Conservation (phyloP, 441 rosid species). For the Eruca vesicaria region DNA sequence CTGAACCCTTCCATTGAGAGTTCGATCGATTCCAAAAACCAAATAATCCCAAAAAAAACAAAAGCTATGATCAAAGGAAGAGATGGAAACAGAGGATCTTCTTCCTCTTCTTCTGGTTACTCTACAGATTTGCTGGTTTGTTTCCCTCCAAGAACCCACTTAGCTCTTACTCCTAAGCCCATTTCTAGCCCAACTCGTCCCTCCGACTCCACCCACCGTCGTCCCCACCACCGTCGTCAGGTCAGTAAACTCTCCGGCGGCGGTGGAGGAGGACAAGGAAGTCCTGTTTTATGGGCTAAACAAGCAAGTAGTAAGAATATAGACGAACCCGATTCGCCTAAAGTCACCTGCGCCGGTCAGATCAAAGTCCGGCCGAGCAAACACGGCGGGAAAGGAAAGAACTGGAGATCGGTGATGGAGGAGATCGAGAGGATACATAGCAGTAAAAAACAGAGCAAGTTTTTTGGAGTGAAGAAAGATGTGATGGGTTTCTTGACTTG, state of each 20-base stretch:
- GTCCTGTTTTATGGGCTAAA: constrained; percentile 67
- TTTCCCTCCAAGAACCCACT: constrained; percentile 73
- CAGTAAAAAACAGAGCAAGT: constrained; percentile 42
- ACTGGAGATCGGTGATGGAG: constrained; percentile 88
- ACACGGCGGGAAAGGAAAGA: constrained; percentile 38
- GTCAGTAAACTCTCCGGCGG: constrained; percentile 34
- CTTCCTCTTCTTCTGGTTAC: constrained; percentile 47
- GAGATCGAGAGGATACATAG: constrained; percentile 82
- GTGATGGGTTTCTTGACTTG: constrained; percentile 75
- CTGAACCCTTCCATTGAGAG: constrained; percentile 17
- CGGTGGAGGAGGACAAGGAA: constrained; percentile 32
- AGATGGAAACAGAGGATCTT: constrained; percentile 45
- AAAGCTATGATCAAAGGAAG: constrained; percentile 56
- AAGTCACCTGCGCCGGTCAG: constrained; percentile 89
- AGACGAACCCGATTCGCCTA: constrained; percentile 78
- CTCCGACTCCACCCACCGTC: constrained; percentile 47
- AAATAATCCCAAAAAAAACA: constrained; percentile 4
- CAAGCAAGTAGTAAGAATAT: constrained; percentile 42
- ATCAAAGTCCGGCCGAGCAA: constrained; percentile 70
- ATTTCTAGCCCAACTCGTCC: constrained; percentile 58
- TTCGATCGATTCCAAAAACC: constrained; percentile 13
- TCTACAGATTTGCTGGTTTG: constrained; percentile 77
- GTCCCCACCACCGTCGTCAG: constrained; percentile 35
- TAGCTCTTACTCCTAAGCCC: constrained; percentile 64
- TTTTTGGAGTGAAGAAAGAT: constrained; percentile 77